Percentiles rank a stretch among this genome's conserved stretches.
Conservation (phyloP, 176 grass and related monocot species). For the Olyra latifolia region DNA sequence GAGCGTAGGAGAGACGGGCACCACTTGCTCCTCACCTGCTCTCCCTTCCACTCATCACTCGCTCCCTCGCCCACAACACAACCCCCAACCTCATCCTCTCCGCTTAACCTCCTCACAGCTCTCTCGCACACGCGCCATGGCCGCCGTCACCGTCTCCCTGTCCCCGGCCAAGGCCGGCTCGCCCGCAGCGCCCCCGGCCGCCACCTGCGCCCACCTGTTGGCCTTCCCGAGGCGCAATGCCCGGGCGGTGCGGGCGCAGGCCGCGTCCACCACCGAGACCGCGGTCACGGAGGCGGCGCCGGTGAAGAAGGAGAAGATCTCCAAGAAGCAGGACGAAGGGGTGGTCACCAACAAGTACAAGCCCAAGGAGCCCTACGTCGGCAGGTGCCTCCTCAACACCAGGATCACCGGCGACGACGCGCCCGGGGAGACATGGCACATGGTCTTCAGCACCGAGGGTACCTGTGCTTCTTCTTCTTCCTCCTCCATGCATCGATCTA, state of each 20-base stretch:
- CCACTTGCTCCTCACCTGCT: constrained; percentile 30
- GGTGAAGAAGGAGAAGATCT: constrained; percentile 52
- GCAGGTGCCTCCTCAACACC: constrained; percentile 77
- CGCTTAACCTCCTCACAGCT: too few species aligned
- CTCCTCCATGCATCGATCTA: background rate
- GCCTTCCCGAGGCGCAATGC: constrained; percentile 23
- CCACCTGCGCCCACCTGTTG: constrained; percentile 28
- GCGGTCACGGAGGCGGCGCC: constrained; percentile 21
- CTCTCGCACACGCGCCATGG: too few species aligned
- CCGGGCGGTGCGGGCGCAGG: constrained; percentile 44
- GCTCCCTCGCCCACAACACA: background rate
- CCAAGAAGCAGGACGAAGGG: constrained; percentile 84
- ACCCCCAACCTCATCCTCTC: constrained; percentile 27
- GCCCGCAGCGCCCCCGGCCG: background rate
- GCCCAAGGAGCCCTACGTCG: constrained; percentile 82
- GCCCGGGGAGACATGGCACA: constrained; percentile 96
- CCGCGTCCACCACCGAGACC: constrained; percentile 46
- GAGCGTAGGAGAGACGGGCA: background rate
- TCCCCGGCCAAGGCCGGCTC: constrained; percentile 23
- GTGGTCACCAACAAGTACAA: constrained; percentile 70
- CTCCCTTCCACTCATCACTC: constrained; percentile 29
- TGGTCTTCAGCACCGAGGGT: constrained; percentile 95
- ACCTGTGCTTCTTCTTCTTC: background rate
- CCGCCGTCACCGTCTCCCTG: constrained; percentile 49
- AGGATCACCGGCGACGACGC: constrained; percentile 87